phyloP scores from a whole-genome alignment of 805 yeast species.

The Candida morakotiae region DNA sequence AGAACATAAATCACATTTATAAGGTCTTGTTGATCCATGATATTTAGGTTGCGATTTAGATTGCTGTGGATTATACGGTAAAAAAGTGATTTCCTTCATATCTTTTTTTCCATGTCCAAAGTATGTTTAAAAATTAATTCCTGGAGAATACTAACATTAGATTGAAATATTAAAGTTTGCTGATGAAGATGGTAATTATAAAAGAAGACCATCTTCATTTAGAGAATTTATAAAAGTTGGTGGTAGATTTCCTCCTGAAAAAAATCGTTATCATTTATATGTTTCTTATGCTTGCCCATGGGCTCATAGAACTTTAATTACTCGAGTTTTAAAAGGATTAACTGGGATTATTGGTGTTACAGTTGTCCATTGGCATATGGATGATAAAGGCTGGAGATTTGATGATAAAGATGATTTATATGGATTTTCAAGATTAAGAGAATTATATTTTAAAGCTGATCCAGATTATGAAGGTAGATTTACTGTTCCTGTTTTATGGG shows the following conservation, averaged over 20 bases:
- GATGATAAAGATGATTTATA: constrained; percentile 48
- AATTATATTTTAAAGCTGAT: constrained; percentile 71
- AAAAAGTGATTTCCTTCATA: constrained; percentile 6
- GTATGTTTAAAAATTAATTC: background rate
- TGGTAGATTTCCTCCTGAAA: constrained; percentile 67
- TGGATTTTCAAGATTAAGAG: constrained; percentile 55
- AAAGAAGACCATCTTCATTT: constrained; percentile 39
- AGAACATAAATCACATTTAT: constrained; percentile 40
- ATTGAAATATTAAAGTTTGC: constrained; percentile 48
- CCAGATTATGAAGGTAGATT: constrained; percentile 76
- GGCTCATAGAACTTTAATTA: constrained; percentile 84
- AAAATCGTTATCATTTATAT: constrained; percentile 78
- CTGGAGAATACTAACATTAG: background rate
- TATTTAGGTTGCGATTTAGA: constrained; percentile 5
- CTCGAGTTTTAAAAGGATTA: constrained; percentile 69
- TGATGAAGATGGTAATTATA: constrained; percentile 18
- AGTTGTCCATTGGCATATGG: constrained; percentile 91
- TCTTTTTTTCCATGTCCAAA: background rate
- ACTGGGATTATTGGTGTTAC: constrained; percentile 56
- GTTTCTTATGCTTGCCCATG: constrained; percentile 93
- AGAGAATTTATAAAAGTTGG: constrained; percentile 60
- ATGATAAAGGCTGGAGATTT: constrained; percentile 86
- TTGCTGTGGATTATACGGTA: constrained; percentile 4
- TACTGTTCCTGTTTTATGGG: constrained; percentile 95
- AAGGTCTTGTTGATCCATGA: constrained; percentile 1